Percentiles rank a stretch among this genome's conserved stretches.
Conservation (phyloP, 371 early-diverging fungal genomes). For the Circinella umbellata region DNA sequence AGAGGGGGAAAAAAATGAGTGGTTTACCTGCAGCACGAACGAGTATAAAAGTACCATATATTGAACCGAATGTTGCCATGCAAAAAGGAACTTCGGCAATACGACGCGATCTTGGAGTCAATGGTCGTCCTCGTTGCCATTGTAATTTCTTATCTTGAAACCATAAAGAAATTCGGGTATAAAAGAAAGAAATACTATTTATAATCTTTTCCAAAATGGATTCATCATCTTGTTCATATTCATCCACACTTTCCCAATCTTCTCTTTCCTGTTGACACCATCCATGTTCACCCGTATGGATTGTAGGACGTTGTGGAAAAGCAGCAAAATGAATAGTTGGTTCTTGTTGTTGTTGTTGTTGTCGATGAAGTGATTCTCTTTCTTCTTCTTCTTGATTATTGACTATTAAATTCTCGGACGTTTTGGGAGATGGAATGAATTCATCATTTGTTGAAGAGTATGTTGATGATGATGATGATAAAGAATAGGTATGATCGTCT, state of each 20-base stretch:
- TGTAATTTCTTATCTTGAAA: conserved; percentile 3
- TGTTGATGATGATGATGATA: background rate
- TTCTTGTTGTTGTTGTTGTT: background rate
- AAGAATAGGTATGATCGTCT: background rate
- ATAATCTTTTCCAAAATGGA: background rate
- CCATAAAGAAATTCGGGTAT: conserved; percentile 2
- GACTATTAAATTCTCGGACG: conserved; percentile 1
- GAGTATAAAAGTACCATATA: conserved; percentile 25
- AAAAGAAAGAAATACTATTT: background rate
- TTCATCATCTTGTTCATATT: background rate
- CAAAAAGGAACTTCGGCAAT: conserved; percentile 21
- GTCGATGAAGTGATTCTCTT: too few species aligned
- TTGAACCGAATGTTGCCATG: conserved; percentile 19
- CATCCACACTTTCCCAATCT: too few species aligned
- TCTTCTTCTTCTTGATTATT: background rate
- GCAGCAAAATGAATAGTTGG: conserved; percentile 20
- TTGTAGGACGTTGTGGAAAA: conserved; percentile 18
- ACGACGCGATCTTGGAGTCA: background rate
- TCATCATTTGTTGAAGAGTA: background rate
- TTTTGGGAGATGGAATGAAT: background rate
- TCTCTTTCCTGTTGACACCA: background rate
- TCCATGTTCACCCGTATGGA: background rate
- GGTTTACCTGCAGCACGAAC: conserved; percentile 23
- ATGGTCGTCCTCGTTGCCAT: conserved; percentile 8
- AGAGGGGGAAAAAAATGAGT: too few species aligned